phyloP scores from a whole-genome alignment of 2,329 filamentous ascomycete species.

The Ceratocystis papillata region DNA sequence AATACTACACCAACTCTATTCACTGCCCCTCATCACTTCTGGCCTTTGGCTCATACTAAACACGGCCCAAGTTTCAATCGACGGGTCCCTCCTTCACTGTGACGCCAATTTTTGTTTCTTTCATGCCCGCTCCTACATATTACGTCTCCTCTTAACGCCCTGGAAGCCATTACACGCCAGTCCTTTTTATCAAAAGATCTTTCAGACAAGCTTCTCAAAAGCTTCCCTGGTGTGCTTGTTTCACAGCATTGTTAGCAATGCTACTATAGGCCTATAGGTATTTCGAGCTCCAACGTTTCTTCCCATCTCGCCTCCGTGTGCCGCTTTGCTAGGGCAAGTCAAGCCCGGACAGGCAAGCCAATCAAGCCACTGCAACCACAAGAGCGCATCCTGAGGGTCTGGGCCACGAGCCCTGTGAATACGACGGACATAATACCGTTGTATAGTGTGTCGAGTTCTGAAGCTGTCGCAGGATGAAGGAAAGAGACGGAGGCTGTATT shows the following conservation, averaged over 20 bases:
- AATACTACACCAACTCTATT: background rate
- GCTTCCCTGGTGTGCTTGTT: background rate
- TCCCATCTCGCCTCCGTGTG: background rate
- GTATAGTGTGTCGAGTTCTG: too few species aligned
- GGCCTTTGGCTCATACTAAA: background rate
- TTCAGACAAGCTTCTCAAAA: background rate
- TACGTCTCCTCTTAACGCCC: too few species aligned
- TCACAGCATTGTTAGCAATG: constrained; percentile 2
- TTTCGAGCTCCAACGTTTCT: background rate
- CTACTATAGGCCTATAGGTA: constrained; percentile 1
- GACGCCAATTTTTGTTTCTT: constrained; percentile 9
- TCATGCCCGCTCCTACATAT: background rate
- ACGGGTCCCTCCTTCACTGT: background rate
- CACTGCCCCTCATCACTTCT: background rate
- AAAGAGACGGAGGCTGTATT: background rate
- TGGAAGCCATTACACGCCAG: too few species aligned
- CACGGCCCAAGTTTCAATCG: background rate
- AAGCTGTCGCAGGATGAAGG: background rate
- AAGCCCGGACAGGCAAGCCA: background rate
- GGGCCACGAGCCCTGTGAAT: background rate
- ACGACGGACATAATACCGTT: background rate
- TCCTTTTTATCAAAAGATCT: too few species aligned
- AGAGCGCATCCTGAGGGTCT: background rate
- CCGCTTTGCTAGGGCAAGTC: background rate
- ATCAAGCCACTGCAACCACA: background rate